These are phyloP conservation scores for Lantana camara DNA, from an alignment of 257 asterid genomes.

Conservation along the genomic window DNA sequence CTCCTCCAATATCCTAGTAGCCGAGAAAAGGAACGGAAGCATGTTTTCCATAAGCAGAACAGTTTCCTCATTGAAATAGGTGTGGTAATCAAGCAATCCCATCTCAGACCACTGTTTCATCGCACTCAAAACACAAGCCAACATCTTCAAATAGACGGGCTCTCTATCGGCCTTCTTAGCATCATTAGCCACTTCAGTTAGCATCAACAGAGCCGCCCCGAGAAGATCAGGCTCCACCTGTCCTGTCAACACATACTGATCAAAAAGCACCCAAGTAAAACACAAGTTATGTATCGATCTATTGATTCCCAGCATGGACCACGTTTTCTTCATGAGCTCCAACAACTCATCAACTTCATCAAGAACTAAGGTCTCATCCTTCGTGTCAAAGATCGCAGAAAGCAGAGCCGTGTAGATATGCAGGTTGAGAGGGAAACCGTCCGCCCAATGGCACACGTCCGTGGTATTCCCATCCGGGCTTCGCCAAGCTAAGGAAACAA, in stretches of 20 bases:
- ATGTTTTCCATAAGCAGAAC: slow-evolving; percentile 58
- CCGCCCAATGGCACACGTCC: slow-evolving; percentile 75
- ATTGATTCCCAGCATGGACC: slow-evolving; percentile 63
- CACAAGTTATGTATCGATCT: slow-evolving; percentile 57
- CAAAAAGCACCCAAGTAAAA: slow-evolving; percentile 69
- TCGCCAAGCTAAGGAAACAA: slow-evolving; percentile 58
- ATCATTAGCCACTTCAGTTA: slow-evolving; percentile 62
- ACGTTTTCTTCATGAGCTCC: slow-evolving; percentile 72
- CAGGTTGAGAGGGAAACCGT: slow-evolving; percentile 65
- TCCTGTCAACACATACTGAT: slow-evolving; percentile 57
- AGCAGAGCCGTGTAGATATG: slow-evolving; percentile 55
- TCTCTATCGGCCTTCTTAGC: slow-evolving; percentile 59
- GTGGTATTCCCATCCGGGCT: slow-evolving; percentile 46
- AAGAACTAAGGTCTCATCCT: slow-evolving; percentile 55
- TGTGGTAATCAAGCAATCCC: slow-evolving; percentile 63
- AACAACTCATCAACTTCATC: slow-evolving; percentile 70
- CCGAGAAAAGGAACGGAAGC: slow-evolving; percentile 59
- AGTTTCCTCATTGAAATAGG: slow-evolving; percentile 42
- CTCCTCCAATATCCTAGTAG: slow-evolving; percentile 57
- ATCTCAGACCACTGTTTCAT: slow-evolving; percentile 68
- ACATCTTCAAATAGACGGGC: slow-evolving; percentile 46
- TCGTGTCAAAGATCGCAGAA: slow-evolving; percentile 49
- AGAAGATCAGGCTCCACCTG: slow-evolving; percentile 65
- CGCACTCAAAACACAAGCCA: slow-evolving; percentile 37
- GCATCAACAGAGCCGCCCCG: slow-evolving; percentile 54